These are phyloP conservation scores for Cystofilobasidium macerans DNA, from an alignment of 768 basidiomycete genomes.

Conservation along the genomic window DNA sequence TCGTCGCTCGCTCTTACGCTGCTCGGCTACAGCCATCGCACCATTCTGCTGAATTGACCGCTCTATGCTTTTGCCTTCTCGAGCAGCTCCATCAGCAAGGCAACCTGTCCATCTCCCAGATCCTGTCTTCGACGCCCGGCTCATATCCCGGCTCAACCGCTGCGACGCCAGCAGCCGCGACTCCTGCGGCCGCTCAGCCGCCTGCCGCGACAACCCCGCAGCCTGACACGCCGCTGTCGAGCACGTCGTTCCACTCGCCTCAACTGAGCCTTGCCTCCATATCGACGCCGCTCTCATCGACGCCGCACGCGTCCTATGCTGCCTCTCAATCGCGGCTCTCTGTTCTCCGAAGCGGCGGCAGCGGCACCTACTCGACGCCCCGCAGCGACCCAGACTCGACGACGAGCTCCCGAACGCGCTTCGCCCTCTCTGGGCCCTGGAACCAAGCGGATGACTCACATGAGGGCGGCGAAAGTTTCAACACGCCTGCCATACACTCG, in stretches of 20 bases:
- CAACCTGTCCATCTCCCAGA: neutral
- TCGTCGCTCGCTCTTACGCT: neutral
- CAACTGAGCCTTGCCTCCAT: neutral
- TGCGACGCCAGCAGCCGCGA: neutral
- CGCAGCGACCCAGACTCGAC: slow-evolving; percentile 2
- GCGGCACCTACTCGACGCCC: slow-evolving; percentile 3
- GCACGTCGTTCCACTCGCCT: neutral
- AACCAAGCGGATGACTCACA: neutral
- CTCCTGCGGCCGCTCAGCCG: too few relatives aligned
- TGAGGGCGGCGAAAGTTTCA: neutral
- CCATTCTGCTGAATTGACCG: neutral
- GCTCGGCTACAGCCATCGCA: neutral
- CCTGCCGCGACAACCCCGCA: neutral
- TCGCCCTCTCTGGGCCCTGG: neutral
- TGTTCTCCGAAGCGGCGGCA: neutral
- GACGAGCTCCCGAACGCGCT: slow-evolving; percentile 5
- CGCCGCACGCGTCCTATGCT: slow-evolving; percentile 4
- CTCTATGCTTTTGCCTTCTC: too few relatives aligned
- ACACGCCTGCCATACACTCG: neutral
- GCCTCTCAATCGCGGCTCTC: neutral
- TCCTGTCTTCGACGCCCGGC: neutral
- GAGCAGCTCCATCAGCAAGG: neutral
- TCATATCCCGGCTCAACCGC: neutral
- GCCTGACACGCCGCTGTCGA: neutral
- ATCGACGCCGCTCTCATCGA: slow-evolving; percentile 5